A percentile compares a stretch with the other conserved stretches of the same genome.
These are phyloP conservation scores for Scedosporium minutisporum DNA, from an alignment of 2,329 filamentous ascomycete genomes.

Conservation along the genomic window DNA sequence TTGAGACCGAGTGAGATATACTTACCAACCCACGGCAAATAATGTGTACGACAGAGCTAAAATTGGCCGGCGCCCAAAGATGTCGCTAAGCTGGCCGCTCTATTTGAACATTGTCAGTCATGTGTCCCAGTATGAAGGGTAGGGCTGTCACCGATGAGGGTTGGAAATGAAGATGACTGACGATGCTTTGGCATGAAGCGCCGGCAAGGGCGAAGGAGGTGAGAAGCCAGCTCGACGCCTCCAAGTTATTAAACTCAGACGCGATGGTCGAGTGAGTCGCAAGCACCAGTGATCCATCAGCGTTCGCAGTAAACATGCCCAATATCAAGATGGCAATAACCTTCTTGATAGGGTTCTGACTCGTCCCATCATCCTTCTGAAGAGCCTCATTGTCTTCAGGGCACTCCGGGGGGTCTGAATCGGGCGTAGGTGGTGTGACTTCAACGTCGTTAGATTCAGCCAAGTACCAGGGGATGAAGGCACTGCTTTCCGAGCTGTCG, in stretches of 20 bases:
- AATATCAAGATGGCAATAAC: conserved; percentile 15
- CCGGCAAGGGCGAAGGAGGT: conserved; percentile 21
- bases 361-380: conserved; percentile 4
- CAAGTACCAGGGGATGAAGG: conserved; percentile 1
- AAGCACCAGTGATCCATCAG: conserved; percentile 54
- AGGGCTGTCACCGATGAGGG: background rate
- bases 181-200: conserved; percentile 19
- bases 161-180: background rate
- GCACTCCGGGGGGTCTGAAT: background rate
- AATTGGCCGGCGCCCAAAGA: conserved; percentile 17
- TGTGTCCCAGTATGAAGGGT: background rate
- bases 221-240: conserved; percentile 37
- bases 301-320: conserved; percentile 53
- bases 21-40: conserved; percentile 18
- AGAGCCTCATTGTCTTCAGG: background rate
- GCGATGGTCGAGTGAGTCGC: conserved; percentile 55
- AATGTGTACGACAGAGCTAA: conserved; percentile 18
- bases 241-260: conserved; percentile 48
- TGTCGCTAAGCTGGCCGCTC: conserved; percentile 21
- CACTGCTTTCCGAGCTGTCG: background rate
- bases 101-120: conserved; percentile 4
- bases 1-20: background rate
- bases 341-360: conserved; percentile 9
- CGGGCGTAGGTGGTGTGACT: background rate
- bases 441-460: background rate